phyloP scores from a whole-genome alignment of 306 rosid genomes.

The Acacia acuminata region DNA sequence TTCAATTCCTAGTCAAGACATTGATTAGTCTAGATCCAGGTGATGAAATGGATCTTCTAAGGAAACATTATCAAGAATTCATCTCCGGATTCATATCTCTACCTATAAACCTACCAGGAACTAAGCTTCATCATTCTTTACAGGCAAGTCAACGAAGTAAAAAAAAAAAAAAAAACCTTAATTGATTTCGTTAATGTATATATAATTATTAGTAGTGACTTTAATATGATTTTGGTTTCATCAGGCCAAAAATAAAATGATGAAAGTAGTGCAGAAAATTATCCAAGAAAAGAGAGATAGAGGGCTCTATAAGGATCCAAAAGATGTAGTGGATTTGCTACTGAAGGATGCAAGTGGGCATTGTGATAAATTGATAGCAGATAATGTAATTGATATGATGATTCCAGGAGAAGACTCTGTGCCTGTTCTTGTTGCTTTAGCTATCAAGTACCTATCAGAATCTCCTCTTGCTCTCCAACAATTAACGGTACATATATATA shows the following conservation, averaged over 20 bases:
- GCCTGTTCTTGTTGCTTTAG: constrained; percentile 88
- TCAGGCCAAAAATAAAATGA: constrained; percentile 97
- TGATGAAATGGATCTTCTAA: constrained; percentile 75
- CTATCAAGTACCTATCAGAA: constrained; percentile 82
- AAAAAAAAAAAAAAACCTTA: too few species aligned
- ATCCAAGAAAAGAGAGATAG: constrained; percentile 57
- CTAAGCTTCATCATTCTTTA: constrained; percentile 73
- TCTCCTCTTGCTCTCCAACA: constrained; percentile 82
- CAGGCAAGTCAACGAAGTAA: constrained; percentile 56
- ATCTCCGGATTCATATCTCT: constrained; percentile 93
- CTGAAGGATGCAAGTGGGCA: constrained; percentile 71
- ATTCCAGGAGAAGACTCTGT: constrained; percentile 99
- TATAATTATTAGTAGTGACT: background rate
- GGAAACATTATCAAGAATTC: constrained; percentile 79
- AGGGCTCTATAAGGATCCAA: constrained; percentile 49
- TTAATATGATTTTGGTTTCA: constrained; percentile 30
- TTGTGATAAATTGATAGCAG: constrained; percentile 81
- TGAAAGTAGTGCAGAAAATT: constrained; percentile 58
- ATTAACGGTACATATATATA: constrained; percentile 50
- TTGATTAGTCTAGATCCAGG: constrained; percentile 85
- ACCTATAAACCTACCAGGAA: constrained; percentile 91
- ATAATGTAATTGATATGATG: constrained; percentile 95
- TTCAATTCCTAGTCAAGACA: constrained; percentile 85
- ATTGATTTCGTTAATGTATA: background rate
- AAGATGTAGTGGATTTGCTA: constrained; percentile 85